These are phyloP conservation scores for Pharus latifolius DNA, from an alignment of 176 grass and related monocot genomes.

Conservation along the genomic window DNA sequence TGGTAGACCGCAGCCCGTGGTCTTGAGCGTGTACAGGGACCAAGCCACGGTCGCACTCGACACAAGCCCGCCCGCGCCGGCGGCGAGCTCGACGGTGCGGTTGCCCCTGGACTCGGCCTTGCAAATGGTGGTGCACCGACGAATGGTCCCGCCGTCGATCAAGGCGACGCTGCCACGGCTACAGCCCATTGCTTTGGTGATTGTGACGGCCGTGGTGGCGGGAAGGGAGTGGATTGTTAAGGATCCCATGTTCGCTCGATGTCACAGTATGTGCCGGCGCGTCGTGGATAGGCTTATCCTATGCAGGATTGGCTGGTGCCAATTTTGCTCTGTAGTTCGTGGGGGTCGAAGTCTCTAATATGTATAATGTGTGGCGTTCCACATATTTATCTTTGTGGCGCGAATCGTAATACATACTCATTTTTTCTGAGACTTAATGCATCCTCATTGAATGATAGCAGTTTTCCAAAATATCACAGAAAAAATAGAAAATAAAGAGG, in stretches of 20 bases:
- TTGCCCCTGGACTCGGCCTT: constrained; percentile 36
- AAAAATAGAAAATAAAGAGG: too few species aligned
- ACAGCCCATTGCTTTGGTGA: neutral
- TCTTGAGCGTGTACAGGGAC: constrained; percentile 64
- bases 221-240: neutral
- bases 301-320: too few species aligned
- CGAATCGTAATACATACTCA: too few species aligned
- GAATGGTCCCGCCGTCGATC: neutral
- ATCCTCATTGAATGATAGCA: too few species aligned
- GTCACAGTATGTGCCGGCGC: too few species aligned
- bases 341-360: too few species aligned
- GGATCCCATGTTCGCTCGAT: neutral
- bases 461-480: too few species aligned
- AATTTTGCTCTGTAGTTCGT: too few species aligned
- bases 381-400: too few species aligned
- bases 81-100: constrained; percentile 34
- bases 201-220: neutral
- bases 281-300: too few species aligned
- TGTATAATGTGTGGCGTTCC: too few species aligned
- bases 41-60: constrained; percentile 51
- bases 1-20: constrained; percentile 66
- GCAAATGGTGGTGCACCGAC: neutral
- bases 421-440: too few species aligned
- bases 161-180: neutral
- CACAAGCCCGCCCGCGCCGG: constrained; percentile 28